Conservation (phyloP, 768 basidiomycete genomes). For the Suillus subaureus region DNA sequence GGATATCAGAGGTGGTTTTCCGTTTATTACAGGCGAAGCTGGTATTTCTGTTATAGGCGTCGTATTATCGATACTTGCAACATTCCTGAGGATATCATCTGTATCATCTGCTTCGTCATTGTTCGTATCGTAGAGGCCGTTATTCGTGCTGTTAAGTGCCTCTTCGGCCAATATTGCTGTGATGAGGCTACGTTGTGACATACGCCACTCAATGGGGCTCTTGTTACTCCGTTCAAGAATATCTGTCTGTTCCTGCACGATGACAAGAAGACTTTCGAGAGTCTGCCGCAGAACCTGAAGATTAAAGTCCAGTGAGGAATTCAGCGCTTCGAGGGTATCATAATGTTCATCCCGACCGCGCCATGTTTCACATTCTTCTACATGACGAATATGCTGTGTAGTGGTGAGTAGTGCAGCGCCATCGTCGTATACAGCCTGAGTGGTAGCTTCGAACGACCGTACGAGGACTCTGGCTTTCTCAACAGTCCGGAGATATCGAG, state of each 20-base stretch:
- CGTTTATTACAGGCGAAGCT: conserved; percentile 18
- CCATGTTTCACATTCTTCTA: conserved; percentile 28
- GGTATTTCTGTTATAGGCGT: conserved; percentile 6
- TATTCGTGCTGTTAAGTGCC: conserved; percentile 18
- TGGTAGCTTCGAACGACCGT: conserved; percentile 47
- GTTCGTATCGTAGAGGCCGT: conserved; percentile 10
- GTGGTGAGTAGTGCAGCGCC: conserved; percentile 42
- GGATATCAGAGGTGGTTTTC: conserved; percentile 9
- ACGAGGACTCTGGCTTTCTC: conserved; percentile 49
- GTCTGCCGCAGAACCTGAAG: conserved; percentile 37
- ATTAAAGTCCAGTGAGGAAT: conserved; percentile 35
- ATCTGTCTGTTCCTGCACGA: conserved; percentile 43
- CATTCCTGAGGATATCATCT: conserved; percentile 14
- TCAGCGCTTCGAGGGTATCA: conserved; percentile 32
- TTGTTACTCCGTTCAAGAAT: conserved; percentile 41
- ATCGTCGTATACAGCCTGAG: conserved; percentile 56
- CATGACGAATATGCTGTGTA: conserved; percentile 36
- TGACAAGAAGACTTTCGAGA: conserved; percentile 39
- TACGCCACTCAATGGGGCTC: conserved; percentile 47
- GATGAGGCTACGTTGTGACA: conserved; percentile 42
- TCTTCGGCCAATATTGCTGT: conserved; percentile 29
- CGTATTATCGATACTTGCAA: conserved; percentile 11
- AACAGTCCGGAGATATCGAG: conserved; percentile 42
- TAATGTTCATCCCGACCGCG: conserved; percentile 25
- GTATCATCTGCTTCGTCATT: conserved; percentile 18